Evolutionary conservation across 2,329 filamentous ascomycete genomes (phyloP).

Genomic region (Blumeria hordei): DNA sequence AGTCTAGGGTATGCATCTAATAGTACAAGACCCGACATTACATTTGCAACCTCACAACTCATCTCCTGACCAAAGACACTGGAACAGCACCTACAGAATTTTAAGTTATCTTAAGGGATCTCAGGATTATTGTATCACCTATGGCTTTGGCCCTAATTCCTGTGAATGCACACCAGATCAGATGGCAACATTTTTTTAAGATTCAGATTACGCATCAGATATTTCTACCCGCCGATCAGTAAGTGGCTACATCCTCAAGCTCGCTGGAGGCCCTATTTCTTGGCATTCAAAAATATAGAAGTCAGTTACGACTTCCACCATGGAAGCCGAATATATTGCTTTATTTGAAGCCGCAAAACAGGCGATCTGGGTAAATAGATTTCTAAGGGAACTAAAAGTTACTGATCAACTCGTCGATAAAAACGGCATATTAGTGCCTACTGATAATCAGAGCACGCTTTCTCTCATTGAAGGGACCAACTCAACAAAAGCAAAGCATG

Average conservation of each 20-base stretch:
- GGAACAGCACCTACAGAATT: neutral
- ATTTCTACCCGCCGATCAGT: neutral
- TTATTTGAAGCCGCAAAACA: neutral
- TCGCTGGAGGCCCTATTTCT: neutral
- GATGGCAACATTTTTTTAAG: neutral
- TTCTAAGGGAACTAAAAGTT: neutral
- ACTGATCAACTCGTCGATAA: neutral
- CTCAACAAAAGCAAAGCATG: neutral
- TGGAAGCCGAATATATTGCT: neutral
- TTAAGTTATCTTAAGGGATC: neutral
- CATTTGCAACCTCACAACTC: neutral
- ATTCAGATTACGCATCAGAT: neutral
- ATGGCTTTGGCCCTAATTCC: neutral
- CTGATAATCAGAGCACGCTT: neutral
- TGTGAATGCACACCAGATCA: neutral
- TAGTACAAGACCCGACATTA: neutral
- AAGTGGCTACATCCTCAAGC: neutral
- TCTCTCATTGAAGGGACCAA: neutral
- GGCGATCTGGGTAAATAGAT: neutral
- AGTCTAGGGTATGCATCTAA: neutral
- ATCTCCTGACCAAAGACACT: neutral
- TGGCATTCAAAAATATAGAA: neutral
- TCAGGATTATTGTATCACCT: neutral
- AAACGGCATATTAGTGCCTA: neutral
- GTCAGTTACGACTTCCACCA: neutral